Evolutionary conservation across 2,329 filamentous ascomycete genomes (phyloP).

Genomic region (Biscogniauxia sp.): DNA sequence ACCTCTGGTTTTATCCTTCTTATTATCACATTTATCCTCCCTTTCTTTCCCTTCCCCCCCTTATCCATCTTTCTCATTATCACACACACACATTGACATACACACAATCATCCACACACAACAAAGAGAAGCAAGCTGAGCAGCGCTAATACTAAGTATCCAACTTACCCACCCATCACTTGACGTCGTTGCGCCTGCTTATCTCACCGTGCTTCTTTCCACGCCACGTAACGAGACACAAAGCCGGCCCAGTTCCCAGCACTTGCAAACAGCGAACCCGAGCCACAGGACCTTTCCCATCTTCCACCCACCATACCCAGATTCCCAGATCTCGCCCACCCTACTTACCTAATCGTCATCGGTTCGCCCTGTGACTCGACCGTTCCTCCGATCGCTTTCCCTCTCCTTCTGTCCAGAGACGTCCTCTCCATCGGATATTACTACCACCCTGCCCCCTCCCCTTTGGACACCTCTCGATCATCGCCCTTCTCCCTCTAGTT

Average conservation of each 20-base stretch:
- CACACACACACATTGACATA: neutral
- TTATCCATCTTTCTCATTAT: neutral
- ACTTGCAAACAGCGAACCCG: constrained; percentile 20
- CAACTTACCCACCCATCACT: constrained; percentile 17
- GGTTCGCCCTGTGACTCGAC: constrained; percentile 22
- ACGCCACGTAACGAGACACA: constrained; percentile 11
- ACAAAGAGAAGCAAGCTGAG: neutral
- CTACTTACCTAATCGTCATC: constrained; percentile 26
- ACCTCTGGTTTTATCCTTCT: neutral
- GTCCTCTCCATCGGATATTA: constrained; percentile 4
- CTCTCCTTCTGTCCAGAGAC: constrained; percentile 13
- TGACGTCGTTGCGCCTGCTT: constrained; percentile 15
- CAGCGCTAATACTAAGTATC: neutral
- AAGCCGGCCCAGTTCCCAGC: constrained; percentile 11
- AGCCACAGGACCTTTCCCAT: constrained; percentile 18
- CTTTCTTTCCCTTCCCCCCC: neutral
- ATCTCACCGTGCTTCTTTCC: constrained; percentile 19
- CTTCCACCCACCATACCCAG: neutral
- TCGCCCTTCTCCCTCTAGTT: constrained; percentile 5
- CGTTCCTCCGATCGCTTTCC: constrained; percentile 15
- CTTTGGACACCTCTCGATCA: constrained; percentile 6
- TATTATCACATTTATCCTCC: neutral
- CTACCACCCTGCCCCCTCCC: constrained; percentile 1
- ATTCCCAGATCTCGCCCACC: neutral
- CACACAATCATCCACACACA: neutral